These are phyloP conservation scores for Penicillium concentricum DNA, from an alignment of 2,329 filamentous ascomycete genomes.

Conservation along the genomic window DNA sequence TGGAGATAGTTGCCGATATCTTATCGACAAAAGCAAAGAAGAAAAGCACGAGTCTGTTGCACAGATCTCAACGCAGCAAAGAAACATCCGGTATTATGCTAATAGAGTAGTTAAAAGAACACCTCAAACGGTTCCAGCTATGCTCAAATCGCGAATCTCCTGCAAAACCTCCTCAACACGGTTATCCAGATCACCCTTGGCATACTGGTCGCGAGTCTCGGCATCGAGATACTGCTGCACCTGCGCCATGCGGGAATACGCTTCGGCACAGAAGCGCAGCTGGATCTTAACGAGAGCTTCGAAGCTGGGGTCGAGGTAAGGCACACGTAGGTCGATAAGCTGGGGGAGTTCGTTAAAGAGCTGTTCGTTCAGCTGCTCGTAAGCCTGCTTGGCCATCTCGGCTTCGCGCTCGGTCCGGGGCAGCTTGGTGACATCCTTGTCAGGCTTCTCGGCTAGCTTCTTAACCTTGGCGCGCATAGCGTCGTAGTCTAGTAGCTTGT, in stretches of 20 bases:
- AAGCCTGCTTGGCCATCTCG: constrained; percentile 87
- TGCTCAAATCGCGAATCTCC: constrained; percentile 95
- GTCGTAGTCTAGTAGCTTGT: constrained; percentile 98
- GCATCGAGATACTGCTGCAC: constrained; percentile 98
- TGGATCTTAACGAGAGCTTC: constrained; percentile 99
- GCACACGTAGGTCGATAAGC: constrained; percentile 92
- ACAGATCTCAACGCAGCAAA: constrained; percentile 7
- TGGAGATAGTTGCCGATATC: not conserved
- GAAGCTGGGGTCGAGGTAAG: constrained; percentile 94
- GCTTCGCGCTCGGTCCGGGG: constrained; percentile 94
- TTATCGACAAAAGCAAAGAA: not conserved
- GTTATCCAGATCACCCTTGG: constrained; percentile 84
- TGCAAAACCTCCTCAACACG: constrained; percentile 93
- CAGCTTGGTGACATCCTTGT: constrained; percentile 96
- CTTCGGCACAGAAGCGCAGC: constrained; percentile 94
- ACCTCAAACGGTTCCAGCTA: constrained; percentile 66
- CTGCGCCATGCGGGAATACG: constrained; percentile 96
- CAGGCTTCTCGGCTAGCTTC: constrained; percentile 94
- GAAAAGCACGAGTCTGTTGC: not conserved
- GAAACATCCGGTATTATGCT: constrained; percentile 15
- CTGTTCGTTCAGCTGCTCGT: constrained; percentile 97
- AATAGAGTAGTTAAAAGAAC: constrained; percentile 4
- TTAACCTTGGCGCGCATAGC: constrained; percentile 93
- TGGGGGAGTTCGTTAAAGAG: constrained; percentile 89
- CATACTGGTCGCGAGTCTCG: constrained; percentile 94